Base-by-base conservation (phyloP, 2,329 filamentous ascomycete genomes). In the Trichoderma sp. region DNA sequence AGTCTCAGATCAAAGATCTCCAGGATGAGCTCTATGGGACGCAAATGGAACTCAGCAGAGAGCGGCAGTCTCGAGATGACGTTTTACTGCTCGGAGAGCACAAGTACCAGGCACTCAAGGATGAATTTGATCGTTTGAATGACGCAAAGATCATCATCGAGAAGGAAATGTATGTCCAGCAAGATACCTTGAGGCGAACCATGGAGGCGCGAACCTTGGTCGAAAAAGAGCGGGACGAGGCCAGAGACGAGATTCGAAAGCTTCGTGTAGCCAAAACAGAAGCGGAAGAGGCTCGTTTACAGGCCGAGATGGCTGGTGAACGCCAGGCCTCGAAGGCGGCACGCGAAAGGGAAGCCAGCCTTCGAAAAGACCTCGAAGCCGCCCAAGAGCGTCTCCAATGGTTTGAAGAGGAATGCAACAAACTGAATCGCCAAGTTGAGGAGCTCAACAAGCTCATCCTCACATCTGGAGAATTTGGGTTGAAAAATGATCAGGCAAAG, bases 81-180 rank as follows among this genome's bases (percentile, higher is more conserved):
- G 94, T 98, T 30, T 91, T 95, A 74, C 89, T 97, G 75, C 91
- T 98, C 71, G 91, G 93, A 5, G 94, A 98, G 76, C 95, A 97
- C 82, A 97, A 96, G 79, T 93, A 91, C 76, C 86, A 92, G 58
- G 89, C 91, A 65, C 85, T 99, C 73, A 91, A 95, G 79, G 91
- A 95, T 30, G 94, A 98, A 75, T 97, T 91, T 76, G 91, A 97
- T 64, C 88, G 90, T 39, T 86, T 98, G 39, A 97, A 97, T 76
- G 94, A 98, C 74, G 91, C 94, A 32, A 99, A 99, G 81, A 97
- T 98, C 77, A 97, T 91, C 61, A 97, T 99, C 74, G 95, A 99
- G 81, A 98, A 98, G 81, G 95, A 98, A 81, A 91, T 99, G 80
- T 98, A 98, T 79, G 92, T 93, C 6, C 95, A 98, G 78, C 95